Conservation (phyloP, 164 flowering plant species). For the Vitis labrusca region DNA sequence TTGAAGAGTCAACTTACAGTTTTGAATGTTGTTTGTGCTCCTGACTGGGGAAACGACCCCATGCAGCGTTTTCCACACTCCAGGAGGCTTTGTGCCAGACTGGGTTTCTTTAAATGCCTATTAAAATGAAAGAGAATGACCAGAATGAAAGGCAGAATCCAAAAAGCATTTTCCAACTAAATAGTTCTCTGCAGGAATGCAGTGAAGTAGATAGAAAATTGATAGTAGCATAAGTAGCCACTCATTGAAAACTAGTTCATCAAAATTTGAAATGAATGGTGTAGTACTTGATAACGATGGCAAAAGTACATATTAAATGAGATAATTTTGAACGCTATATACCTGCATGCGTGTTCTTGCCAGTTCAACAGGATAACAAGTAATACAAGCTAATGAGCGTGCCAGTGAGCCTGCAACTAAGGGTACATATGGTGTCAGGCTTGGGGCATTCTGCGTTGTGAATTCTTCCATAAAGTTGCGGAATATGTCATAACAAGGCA, state of each 20-base stretch:
- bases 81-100: conserved; percentile 35
- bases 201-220: neutral
- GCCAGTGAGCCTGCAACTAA: conserved; percentile 87
- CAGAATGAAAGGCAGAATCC: neutral
- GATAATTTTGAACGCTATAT: neutral
- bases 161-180: neutral
- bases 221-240: neutral
- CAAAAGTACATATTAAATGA: too few relatives aligned
- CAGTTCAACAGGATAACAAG: conserved; percentile 92
- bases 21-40: conserved; percentile 22
- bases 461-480: conserved; percentile 71
- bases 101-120: conserved; percentile 43
- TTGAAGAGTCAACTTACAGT: conserved; percentile 22
- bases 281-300: too few relatives aligned
- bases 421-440: conserved; percentile 77
- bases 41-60: conserved; percentile 28
- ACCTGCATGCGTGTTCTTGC: conserved; percentile 99
- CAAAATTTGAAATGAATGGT: too few relatives aligned
- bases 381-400: conserved; percentile 81
- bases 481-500: conserved; percentile 91
- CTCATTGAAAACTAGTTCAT: neutral
- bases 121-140: neutral
- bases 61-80: conserved; percentile 42
- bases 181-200: neutral
- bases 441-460: conserved; percentile 53